Evolutionary conservation across 345 rosid species (phyloP).

Genomic region (Orychophragmus violaceus): DNA sequence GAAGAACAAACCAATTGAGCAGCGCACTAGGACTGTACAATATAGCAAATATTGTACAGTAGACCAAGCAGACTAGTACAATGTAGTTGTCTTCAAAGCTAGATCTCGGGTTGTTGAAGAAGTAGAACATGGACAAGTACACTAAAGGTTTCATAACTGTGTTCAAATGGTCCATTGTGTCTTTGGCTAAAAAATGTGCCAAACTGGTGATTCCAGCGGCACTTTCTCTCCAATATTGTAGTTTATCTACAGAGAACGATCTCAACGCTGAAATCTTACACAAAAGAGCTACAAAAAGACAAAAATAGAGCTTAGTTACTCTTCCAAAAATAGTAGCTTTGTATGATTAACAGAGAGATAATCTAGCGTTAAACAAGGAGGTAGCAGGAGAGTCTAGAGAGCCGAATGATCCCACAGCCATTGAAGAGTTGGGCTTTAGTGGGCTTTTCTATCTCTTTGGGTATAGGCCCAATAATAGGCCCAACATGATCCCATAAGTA

Average conservation of each 20-base stretch:
- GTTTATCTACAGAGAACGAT: conserved; percentile 64
- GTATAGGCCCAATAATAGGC: neutral
- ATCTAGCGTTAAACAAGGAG: too few species aligned
- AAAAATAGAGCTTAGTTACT: neutral
- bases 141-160: conserved; percentile 69
- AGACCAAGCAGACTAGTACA: conserved; percentile 66
- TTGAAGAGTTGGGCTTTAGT: conserved; percentile 4
- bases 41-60: conserved; percentile 81
- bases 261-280: conserved; percentile 77
- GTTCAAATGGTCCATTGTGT: conserved; percentile 67
- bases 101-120: conserved; percentile 91
- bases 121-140: conserved; percentile 81
- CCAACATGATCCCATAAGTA: too few species aligned
- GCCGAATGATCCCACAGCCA: too few species aligned
- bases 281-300: conserved; percentile 55
- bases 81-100: conserved; percentile 61
- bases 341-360: too few species aligned
- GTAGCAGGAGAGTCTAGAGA: too few species aligned
- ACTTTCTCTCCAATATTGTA: conserved; percentile 73
- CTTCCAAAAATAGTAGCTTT: too few species aligned
- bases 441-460: neutral
- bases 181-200: conserved; percentile 78
- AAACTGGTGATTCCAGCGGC: conserved; percentile 74
- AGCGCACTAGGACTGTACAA: conserved; percentile 53
- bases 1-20: conserved; percentile 69